Percentiles rank a stretch among this genome's conserved stretches.
Conservation (phyloP, 352 stramenopile species). For the Phytophthora agathidicida region DNA sequence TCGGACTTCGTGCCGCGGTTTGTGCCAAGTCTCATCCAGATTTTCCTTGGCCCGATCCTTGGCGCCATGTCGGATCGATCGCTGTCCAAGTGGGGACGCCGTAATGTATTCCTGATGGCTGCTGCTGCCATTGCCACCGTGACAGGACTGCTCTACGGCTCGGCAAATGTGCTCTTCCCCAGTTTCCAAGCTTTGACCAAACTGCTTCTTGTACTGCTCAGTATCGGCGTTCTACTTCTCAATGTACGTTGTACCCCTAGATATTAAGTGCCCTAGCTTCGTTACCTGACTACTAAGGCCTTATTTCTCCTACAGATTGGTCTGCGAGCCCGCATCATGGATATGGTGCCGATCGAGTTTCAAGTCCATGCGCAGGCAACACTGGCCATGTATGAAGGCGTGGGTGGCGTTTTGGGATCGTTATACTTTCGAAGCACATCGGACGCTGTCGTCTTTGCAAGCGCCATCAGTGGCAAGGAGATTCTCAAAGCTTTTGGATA, state of each 20-base stretch:
- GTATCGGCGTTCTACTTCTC: slow-evolving; percentile 61
- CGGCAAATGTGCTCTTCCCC: slow-evolving; percentile 66
- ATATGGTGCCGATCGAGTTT: slow-evolving; percentile 76
- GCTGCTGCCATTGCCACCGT: slow-evolving; percentile 54
- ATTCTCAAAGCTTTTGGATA: slow-evolving; percentile 72
- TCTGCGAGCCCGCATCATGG: slow-evolving; percentile 75
- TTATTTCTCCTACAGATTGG: slow-evolving; percentile 50
- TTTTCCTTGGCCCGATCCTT: slow-evolving; percentile 75
- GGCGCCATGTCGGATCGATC: slow-evolving; percentile 76
- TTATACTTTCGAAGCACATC: slow-evolving; percentile 72
- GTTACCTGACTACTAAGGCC: too few relatives aligned
- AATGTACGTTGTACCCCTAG: slow-evolving; percentile 41
- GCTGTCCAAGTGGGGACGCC: slow-evolving; percentile 69
- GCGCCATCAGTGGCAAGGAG: slow-evolving; percentile 65
- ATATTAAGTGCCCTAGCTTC: too few relatives aligned
- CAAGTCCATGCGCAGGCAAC: slow-evolving; percentile 80
- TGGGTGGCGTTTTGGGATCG: slow-evolving; percentile 63
- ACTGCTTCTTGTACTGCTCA: slow-evolving; percentile 67
- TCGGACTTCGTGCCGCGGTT: slow-evolving; percentile 64
- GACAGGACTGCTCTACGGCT: slow-evolving; percentile 66
- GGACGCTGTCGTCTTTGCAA: slow-evolving; percentile 72
- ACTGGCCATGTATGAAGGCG: slow-evolving; percentile 68
- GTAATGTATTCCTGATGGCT: slow-evolving; percentile 69
- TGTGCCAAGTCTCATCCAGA: slow-evolving; percentile 60
- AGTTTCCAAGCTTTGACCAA: slow-evolving; percentile 46